Conservation (phyloP, 1,284 basidiomycete species). For the Tilletiopsis washingtonensis region DNA sequence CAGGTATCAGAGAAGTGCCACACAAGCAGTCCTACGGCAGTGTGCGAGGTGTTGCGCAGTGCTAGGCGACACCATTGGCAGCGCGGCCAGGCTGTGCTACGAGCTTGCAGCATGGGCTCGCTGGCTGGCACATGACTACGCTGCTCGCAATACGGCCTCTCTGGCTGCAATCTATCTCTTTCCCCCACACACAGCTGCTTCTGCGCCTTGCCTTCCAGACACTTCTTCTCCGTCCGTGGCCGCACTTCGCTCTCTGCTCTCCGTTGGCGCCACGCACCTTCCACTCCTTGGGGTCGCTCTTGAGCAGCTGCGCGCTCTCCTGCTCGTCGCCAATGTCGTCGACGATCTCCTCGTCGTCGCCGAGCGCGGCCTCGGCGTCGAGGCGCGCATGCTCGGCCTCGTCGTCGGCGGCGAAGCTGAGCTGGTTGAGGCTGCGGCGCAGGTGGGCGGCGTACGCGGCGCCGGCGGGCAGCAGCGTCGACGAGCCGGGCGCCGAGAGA, state of each 20-base stretch:
- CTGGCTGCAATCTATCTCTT: too few relatives aligned
- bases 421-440: slow-evolving; percentile 35
- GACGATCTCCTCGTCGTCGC: slow-evolving; percentile 64
- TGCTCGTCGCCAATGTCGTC: slow-evolving; percentile 86
- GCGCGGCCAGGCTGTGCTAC: too few relatives aligned
- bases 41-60: too few relatives aligned
- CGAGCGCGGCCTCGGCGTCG: slow-evolving; percentile 52
- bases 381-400: slow-evolving; percentile 25
- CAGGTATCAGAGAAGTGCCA: not conserved
- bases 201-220: too few relatives aligned
- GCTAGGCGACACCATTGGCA: too few relatives aligned
- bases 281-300: slow-evolving; percentile 92
- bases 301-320: slow-evolving; percentile 66
- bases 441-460: slow-evolving; percentile 39
- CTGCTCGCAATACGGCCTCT: too few relatives aligned
- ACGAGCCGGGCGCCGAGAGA: slow-evolving; percentile 26
- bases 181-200: too few relatives aligned
- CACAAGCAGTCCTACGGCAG: too few relatives aligned
- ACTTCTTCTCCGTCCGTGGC: too few relatives aligned
- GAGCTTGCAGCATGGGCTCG: too few relatives aligned
- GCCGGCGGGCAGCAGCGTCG: slow-evolving; percentile 36
- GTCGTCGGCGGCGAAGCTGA: slow-evolving; percentile 41
- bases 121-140: too few relatives aligned
- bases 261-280: slow-evolving; percentile 57
- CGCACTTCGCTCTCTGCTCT: too few relatives aligned